Percentiles rank a stretch among this genome's conserved stretches.
These are phyloP conservation scores for Botryotinia calthae DNA, from an alignment of 2,329 filamentous ascomycete species.

Conservation along the genomic window DNA sequence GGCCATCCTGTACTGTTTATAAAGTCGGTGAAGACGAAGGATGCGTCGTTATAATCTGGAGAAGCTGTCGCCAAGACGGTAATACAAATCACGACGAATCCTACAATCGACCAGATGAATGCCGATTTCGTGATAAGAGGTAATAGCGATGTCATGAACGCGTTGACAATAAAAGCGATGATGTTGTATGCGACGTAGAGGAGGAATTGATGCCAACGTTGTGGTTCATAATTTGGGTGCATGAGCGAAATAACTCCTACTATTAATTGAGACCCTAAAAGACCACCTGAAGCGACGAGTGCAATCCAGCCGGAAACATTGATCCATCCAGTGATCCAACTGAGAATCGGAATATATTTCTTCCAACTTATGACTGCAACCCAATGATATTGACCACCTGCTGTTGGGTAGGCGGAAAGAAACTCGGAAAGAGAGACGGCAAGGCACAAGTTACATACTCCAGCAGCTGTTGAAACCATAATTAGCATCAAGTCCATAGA, in stretches of 20 bases:
- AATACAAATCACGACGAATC: constrained; percentile 52
- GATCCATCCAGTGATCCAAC: constrained; percentile 49
- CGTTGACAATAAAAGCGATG: constrained; percentile 47
- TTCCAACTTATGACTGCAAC: constrained; percentile 54
- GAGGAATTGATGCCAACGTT: constrained; percentile 45
- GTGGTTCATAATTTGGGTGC: constrained; percentile 50
- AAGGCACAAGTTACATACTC: constrained; percentile 50
- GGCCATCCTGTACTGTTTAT: constrained; percentile 53
- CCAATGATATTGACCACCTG: constrained; percentile 57
- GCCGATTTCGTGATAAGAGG: constrained; percentile 50
- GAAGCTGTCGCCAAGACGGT: constrained; percentile 53
- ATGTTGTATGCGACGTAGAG: constrained; percentile 51
- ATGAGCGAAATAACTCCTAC: constrained; percentile 52
- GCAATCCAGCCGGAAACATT: constrained; percentile 44
- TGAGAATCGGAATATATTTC: constrained; percentile 43
- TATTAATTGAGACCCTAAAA: constrained; percentile 52
- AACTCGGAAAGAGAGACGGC: constrained; percentile 58
- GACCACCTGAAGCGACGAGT: constrained; percentile 53
- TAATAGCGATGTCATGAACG: constrained; percentile 49
- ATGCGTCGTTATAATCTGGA: constrained; percentile 48
- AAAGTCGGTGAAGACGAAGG: constrained; percentile 55
- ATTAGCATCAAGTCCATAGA: not conserved
- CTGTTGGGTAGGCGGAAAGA: constrained; percentile 54
- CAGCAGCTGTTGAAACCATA: constrained; percentile 43
- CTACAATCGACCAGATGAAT: constrained; percentile 52